Evolutionary conservation across 495 filamentous ascomycete species (phyloP).

Genomic region (Aeminium ludgeri): DNA sequence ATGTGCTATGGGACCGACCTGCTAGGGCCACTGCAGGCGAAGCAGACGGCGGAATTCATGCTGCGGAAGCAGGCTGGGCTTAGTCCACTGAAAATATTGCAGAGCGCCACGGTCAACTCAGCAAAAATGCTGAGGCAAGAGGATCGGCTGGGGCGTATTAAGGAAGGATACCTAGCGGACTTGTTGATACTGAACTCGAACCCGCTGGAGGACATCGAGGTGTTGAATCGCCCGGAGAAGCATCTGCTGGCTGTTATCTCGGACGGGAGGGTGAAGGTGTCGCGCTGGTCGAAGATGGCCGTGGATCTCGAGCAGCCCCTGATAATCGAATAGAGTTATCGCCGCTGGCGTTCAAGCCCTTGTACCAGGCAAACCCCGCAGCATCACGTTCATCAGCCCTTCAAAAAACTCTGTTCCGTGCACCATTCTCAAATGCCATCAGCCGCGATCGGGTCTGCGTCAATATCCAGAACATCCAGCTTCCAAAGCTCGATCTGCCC

Average conservation of each 20-base stretch:
- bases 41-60: slow-evolving; percentile 35
- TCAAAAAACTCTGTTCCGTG: neutral
- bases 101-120: slow-evolving; percentile 35
- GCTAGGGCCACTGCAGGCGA: slow-evolving; percentile 29
- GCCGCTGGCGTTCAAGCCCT: neutral
- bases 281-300: slow-evolving; percentile 27
- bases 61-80: slow-evolving; percentile 29
- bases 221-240: slow-evolving; percentile 31
- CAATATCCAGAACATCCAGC: slow-evolving; percentile 14
- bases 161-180: slow-evolving; percentile 16
- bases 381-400: too few relatives aligned
- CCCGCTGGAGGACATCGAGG: slow-evolving; percentile 35
- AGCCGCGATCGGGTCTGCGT: slow-evolving; percentile 4
- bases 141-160: slow-evolving; percentile 30
- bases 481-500: slow-evolving; percentile 19
- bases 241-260: slow-evolving; percentile 34
- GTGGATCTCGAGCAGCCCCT: neutral
- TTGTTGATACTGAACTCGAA: slow-evolving; percentile 22
- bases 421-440: too few relatives aligned
- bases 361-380: too few relatives aligned
- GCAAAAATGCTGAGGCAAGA: slow-evolving; percentile 31
- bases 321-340: slow-evolving; percentile 5
- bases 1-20: slow-evolving; percentile 42
- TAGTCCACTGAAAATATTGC: slow-evolving; percentile 28
- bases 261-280: slow-evolving; percentile 31